A percentile compares a stretch with the other conserved stretches of the same genome.
phyloP scores from a whole-genome alignment of 2,329 filamentous ascomycete species.

The Trichoderma sp. region DNA sequence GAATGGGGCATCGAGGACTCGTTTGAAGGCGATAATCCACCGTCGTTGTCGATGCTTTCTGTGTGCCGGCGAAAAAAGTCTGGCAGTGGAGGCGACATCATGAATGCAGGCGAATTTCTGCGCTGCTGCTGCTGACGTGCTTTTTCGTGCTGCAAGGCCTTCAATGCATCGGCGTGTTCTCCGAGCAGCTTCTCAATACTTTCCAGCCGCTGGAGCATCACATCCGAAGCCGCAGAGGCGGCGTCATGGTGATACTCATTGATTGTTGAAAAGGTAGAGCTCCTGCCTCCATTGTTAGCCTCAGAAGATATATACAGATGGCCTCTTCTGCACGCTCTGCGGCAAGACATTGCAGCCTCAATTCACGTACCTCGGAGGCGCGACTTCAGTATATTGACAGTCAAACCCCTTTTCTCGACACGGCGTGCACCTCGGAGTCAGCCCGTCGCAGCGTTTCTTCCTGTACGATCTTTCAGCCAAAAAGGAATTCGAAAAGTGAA shows the following conservation, averaged over 20 bases:
- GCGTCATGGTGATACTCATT: neutral
- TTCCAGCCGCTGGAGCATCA: constrained; percentile 17
- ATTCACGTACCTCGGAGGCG: constrained; percentile 9
- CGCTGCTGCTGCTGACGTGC: neutral
- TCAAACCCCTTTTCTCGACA: constrained; percentile 17
- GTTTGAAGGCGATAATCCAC: neutral
- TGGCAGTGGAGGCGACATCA: constrained; percentile 6
- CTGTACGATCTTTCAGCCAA: neutral
- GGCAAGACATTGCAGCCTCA: neutral
- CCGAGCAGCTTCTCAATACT: constrained; percentile 16
- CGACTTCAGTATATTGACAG: constrained; percentile 1
- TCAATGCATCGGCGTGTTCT: constrained; percentile 14
- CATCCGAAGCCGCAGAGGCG: neutral
- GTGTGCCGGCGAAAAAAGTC: neutral
- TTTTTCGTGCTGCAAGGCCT: constrained; percentile 10
- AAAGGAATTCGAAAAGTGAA: neutral
- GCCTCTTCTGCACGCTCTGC: too few species aligned
- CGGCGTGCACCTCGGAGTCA: constrained; percentile 5
- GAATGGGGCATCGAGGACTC: constrained; percentile 20
- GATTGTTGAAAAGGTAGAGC: neutral
- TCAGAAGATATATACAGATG: neutral
- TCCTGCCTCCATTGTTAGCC: neutral
- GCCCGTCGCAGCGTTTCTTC: constrained; percentile 19
- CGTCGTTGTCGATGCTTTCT: neutral
- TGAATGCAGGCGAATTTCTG: neutral